Percentiles rank a stretch among this genome's conserved stretches.
Conservation (phyloP, 2,329 filamentous ascomycete species). For the Ophiostoma novo-ulmi region DNA sequence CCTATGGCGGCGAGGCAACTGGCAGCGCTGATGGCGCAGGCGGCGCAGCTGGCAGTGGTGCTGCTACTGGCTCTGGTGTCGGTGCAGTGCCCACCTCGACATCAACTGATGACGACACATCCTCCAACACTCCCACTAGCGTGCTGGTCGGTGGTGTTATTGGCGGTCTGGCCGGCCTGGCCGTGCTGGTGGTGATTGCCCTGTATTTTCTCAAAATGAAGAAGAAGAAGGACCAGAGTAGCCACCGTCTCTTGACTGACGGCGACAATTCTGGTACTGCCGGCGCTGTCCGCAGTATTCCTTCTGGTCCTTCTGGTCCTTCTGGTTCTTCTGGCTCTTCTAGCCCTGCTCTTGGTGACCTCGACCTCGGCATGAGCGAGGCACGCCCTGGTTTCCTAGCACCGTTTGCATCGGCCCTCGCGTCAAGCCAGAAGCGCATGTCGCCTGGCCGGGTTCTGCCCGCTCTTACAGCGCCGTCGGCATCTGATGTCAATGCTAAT, state of each 20-base stretch:
- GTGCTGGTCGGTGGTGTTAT: constrained; percentile 53
- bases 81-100: constrained; percentile 29
- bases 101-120: constrained; percentile 27
- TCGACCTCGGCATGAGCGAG: constrained; percentile 41
- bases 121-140: constrained; percentile 31
- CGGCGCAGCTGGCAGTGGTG: constrained; percentile 29
- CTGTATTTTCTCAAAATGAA: constrained; percentile 53
- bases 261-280: constrained; percentile 31
- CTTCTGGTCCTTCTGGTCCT: constrained; percentile 1
- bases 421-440: constrained; percentile 40
- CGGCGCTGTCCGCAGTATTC: constrained; percentile 28
- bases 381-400: constrained; percentile 44
- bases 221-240: constrained; percentile 37
- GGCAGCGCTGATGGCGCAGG: constrained; percentile 26
- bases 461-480: background rate
- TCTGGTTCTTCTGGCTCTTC: constrained; percentile 17
- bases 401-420: constrained; percentile 45
- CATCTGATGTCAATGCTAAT: background rate
- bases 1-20: constrained; percentile 18
- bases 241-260: constrained; percentile 42
- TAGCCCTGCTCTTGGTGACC: background rate
- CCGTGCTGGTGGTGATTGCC: constrained; percentile 51
- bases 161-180: constrained; percentile 54
- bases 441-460: constrained; percentile 24
- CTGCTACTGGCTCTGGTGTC: constrained; percentile 26